Base-by-base conservation (phyloP, 225 moss, liverwort and hornwort genomes). In the Sphagnum tenellum region DNA sequence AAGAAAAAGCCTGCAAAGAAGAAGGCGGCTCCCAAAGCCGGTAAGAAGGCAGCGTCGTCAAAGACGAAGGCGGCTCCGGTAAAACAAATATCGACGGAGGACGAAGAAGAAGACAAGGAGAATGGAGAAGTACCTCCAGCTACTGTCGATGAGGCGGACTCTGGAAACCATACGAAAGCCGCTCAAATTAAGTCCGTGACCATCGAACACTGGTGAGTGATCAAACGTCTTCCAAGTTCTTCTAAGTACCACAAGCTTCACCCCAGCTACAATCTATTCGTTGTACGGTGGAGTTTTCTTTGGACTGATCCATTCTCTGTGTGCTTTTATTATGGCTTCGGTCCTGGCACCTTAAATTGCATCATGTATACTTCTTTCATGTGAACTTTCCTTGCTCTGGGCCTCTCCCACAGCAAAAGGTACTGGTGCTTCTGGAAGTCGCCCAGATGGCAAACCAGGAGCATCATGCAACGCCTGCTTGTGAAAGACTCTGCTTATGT, bases 151-250 rank as follows among this genome's bases (percentile, higher is more conserved):
- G 29, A 29, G 29, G 29, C 29, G 29, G 1, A 77, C 59, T 55
- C 51, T 56, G 71, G 44, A 13, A 44, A 44, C 7, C 56, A 13
- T 5, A 5, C 71, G 48, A 68, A 71, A 57, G 49, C 7, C 6
- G 76, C 12, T 4, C 45, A 29, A 29, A 29, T 76, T 44, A 67
- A 76, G 70, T 59, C 70, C 6, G 57, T 83, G 7, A 57, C 79
- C 49, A 83, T 83, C 13, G 83, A 83, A 69, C 83, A 83, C 62
- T 83, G 83, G 82, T 83, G 50, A 14, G 11, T 8, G 29, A 29
- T 29, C 29, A 29, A 29, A 29, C 29, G 29, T 29, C 29, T 29
- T 29, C 29, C 29, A 29, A 29, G 29, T 29, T 29, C 29, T 29
- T 29, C 29, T 29, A 29, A 29, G 29, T 29, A 29, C 29, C 29